Conservation (phyloP, 2,329 filamentous ascomycete species). For the Fusarium compactum region DNA sequence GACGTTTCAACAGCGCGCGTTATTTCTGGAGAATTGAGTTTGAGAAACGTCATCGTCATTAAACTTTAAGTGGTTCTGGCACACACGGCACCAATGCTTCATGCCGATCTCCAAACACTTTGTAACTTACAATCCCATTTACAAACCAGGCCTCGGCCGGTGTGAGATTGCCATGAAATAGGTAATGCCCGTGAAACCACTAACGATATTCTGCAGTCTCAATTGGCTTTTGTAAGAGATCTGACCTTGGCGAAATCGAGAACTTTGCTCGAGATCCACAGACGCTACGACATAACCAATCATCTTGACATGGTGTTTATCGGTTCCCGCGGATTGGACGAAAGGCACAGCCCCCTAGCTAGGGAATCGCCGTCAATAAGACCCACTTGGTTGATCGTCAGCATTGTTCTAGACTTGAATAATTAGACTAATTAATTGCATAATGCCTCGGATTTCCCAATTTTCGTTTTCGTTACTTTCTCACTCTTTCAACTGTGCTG, state of each 20-base stretch:
- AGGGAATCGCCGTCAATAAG: slow-evolving; percentile 21
- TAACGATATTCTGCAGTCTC: not conserved
- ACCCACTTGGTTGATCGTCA: slow-evolving; percentile 12
- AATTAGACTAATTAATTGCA: not conserved
- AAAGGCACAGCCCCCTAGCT: not conserved
- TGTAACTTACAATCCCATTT: not conserved
- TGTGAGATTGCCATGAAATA: not conserved
- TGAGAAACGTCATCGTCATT: not conserved
- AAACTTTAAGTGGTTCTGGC: not conserved
- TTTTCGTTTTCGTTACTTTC: not conserved
- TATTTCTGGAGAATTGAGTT: not conserved
- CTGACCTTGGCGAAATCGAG: not conserved
- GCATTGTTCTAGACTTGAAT: not conserved
- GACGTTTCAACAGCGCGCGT: not conserved
- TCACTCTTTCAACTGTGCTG: not conserved
- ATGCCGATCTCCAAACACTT: not conserved
- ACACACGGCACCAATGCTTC: not conserved
- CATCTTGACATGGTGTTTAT: not conserved
- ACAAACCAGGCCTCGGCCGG: not conserved
- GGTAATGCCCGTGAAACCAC: not conserved
- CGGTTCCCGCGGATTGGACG: slow-evolving; percentile 7
- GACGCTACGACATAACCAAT: slow-evolving; percentile 17
- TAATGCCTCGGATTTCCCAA: not conserved
- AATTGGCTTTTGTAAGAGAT: not conserved
- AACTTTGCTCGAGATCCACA: not conserved